A percentile compares a stretch with the other conserved stretches of the same genome.
Conservation (phyloP, 495 filamentous ascomycete species). For the Aspergillus bertholletiae region DNA sequence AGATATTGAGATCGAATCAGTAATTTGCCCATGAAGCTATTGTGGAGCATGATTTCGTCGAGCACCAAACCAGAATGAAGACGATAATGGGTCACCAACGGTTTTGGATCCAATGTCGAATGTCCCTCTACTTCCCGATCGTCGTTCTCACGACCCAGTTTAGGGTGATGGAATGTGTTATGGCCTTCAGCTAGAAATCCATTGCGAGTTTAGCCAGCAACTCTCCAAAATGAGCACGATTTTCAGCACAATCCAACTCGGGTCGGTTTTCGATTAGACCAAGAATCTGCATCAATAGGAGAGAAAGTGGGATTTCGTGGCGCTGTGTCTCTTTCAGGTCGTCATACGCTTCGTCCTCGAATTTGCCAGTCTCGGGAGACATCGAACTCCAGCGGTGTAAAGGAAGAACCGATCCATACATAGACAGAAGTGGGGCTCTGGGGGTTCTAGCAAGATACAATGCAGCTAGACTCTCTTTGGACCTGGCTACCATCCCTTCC, state of each 20-base stretch:
- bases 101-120: not conserved
- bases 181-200: not conserved
- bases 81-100: not conserved
- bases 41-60: conserved; percentile 1
- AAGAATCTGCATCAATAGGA: conserved; percentile 11
- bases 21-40: not conserved
- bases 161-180: not conserved
- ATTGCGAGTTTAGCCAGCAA: conserved; percentile 13
- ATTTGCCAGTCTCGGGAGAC: conserved; percentile 10
- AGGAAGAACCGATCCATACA: not conserved
- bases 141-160: conserved; percentile 1
- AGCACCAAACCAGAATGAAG: conserved; percentile 8
- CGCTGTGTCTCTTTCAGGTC: conserved; percentile 10
- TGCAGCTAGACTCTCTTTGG: not conserved
- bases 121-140: conserved; percentile 2
- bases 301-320: conserved; percentile 9
- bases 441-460: not conserved
- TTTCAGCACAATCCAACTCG: conserved; percentile 14
- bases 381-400: not conserved
- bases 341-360: conserved; percentile 1
- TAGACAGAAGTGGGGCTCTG: not conserved
- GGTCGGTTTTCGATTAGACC: conserved; percentile 13
- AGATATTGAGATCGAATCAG: not conserved
- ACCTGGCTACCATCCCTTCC: conserved; percentile 9
- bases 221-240: conserved; percentile 14